Evolutionary conservation across 2,329 filamentous ascomycete genomes (phyloP), one percentile per base, ranked within the genome.

Genomic region (Colletotrichum filicis): DNA sequence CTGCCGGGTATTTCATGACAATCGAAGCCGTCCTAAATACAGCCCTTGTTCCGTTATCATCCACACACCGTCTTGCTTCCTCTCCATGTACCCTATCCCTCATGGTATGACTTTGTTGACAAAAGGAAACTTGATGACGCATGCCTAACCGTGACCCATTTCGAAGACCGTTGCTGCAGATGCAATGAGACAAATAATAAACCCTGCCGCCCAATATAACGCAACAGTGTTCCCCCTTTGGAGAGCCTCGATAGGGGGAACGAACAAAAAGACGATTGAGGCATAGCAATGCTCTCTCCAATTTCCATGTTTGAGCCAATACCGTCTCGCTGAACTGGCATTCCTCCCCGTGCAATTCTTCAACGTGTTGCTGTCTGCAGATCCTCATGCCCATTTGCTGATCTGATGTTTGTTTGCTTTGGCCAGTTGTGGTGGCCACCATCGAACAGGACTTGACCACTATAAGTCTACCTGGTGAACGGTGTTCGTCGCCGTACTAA

Each of bases 91-190:
- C 66, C 71, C 53, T 57, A 6, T 12, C 37, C 59, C 65, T 46
- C 46, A 60, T 73, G 66, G 55, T 73, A 73, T 73, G 71, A 56
- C 56, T 68, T 32, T 73, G 66, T 56, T 59, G 71, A 66, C 59
- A 61, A 71, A 73, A 65, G 35, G 49, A 73, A 62, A 66, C 55
- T 65, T 71, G 61, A 52, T 73, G 56, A 70, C 66, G 56, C 56
- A 73, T 73, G 71, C 66, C 71, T 56, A 71, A 71, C 71, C 71
- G 49, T 73, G 57, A 70, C 56, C 66, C 66, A 71, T 73, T 70
- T 67, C 70, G 53, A 69, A 62, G 53, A 56, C 70, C 71, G 66
- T 73, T 73, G 66, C 60, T 58, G 71, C 71, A 73, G 66, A 73
- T 73, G 71, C 71, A 70, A 66, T 73, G 60, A 73, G 66, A 70